phyloP scores from a whole-genome alignment of 306 rosid genomes.

The Malus sieversii region DNA sequence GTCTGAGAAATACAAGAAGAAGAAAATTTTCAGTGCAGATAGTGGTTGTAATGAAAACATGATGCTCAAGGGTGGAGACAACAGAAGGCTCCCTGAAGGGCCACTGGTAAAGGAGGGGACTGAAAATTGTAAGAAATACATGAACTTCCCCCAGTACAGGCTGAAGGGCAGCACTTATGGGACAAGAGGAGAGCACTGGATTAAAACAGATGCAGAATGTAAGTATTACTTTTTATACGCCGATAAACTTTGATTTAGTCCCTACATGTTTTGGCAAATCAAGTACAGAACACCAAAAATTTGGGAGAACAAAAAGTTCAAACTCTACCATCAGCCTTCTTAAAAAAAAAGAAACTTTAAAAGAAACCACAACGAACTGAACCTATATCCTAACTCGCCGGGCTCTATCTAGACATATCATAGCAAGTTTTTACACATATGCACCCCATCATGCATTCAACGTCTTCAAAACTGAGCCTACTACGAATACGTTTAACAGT shows the following conservation, averaged over 20 bases:
- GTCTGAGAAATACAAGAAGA: slow-evolving; percentile 29
- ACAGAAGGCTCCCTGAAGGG: slow-evolving; percentile 23
- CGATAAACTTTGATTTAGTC: not conserved
- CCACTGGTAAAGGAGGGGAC: slow-evolving; percentile 28
- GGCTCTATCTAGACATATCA: not conserved
- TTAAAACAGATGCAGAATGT: slow-evolving; percentile 89
- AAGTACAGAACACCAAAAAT: not conserved
- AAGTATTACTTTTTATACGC: slow-evolving; percentile 35
- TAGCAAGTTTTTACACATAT: not conserved
- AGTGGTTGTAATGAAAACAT: slow-evolving; percentile 24
- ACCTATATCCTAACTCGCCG: not conserved
- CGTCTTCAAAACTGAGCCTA: slow-evolving; percentile 11
- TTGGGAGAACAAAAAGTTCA: not conserved
- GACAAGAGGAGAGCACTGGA: slow-evolving; percentile 75
- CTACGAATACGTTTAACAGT: slow-evolving; percentile 16
- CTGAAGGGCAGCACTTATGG: slow-evolving; percentile 28
- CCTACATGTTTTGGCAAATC: not conserved
- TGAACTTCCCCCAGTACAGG: slow-evolving; percentile 35
- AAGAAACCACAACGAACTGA: not conserved
- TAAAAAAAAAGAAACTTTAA: not conserved
- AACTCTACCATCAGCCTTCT: not conserved
- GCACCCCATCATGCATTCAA: slow-evolving; percentile 6
- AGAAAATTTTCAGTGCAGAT: slow-evolving; percentile 23
- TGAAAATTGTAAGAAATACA: slow-evolving; percentile 22
- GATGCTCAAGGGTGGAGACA: slow-evolving; percentile 22